These are phyloP conservation scores for Ganoderma lucidum DNA, from an alignment of 1,284 basidiomycete genomes.

Conservation along the genomic window DNA sequence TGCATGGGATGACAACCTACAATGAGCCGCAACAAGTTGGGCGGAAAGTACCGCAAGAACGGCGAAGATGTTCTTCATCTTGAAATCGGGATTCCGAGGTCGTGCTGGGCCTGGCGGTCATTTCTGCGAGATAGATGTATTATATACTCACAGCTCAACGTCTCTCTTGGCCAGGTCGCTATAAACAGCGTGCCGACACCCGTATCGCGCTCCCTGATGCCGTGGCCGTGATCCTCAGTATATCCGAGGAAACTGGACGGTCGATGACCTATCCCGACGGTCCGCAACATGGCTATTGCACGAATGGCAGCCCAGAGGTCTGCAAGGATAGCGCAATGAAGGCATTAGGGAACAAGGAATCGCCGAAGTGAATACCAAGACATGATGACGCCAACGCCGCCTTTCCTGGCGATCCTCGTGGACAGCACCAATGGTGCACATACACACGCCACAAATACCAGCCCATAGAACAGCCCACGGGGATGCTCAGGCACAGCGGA, in stretches of 20 bases:
- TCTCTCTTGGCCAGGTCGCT: background rate
- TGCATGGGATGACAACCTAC: slow-evolving; percentile 18
- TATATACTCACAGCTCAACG: background rate
- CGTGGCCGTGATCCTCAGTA: slow-evolving; percentile 5
- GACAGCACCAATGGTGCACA: background rate
- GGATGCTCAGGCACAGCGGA: background rate
- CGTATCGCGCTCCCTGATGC: background rate
- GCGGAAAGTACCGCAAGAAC: slow-evolving; percentile 33
- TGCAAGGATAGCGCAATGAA: background rate
- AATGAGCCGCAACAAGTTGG: slow-evolving; percentile 36
- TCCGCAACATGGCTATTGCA: background rate
- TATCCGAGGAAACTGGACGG: slow-evolving; percentile 15
- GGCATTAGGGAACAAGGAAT: background rate
- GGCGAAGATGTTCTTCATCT: slow-evolving; percentile 35
- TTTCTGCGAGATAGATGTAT: background rate
- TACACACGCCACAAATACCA: background rate
- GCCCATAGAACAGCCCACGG: background rate
- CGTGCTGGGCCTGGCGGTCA: background rate
- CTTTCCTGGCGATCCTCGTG: background rate
- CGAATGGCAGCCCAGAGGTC: background rate
- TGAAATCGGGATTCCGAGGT: background rate
- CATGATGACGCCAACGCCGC: slow-evolving; percentile 4
- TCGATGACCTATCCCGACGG: background rate
- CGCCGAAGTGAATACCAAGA: background rate
- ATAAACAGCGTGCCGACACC: background rate